Base-by-base conservation (phyloP, 495 filamentous ascomycete genomes). In the Hamigera avellanea region DNA sequence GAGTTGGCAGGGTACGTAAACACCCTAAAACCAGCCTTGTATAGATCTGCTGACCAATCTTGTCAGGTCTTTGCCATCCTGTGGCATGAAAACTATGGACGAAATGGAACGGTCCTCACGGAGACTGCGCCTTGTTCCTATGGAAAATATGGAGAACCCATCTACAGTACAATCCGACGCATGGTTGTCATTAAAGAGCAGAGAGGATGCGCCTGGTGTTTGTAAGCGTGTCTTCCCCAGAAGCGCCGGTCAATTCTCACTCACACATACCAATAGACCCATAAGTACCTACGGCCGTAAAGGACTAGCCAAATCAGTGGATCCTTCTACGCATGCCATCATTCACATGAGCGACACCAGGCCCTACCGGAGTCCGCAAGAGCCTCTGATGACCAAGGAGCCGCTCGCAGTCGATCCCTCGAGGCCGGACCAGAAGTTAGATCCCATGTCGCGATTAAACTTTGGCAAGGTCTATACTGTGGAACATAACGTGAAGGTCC, bases 401-500 rank as follows among this genome's bases (percentile, higher is more conserved):
- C 50, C 60, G 10, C 10, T 65, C 3, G 50, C 50, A 15, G 48
- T 65, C 14, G 35, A 32, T 14, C 54, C 56, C 2, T 40, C 32
- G 1, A 42, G 17, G 14, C 37, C 36, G 7, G 44, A 52, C 7
- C 36, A 49, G 30, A 53, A 40, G 17, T 40, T 70, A 2, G 55
- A 70, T 32, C 4, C 27, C 0, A 55, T 56, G 46, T 69, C 66
- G 1, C 49, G 65, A 6, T 30, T 70, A 14, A 69, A 70, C 31
- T 70, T 63, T 33, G 61, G 53, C 10, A 72, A 71, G 32, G 41
- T 59, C 2, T 62, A 70, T 44, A 64, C 67, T 1, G 62, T 67
- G 16, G 63, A 72, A 39, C 59, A 69, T 35, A 66, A 69, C 31
- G 37, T 64, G 9, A 67, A 63, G 35, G 62, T 70, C 5, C 42